Base-by-base conservation (phyloP, 2,329 filamentous ascomycete genomes). In the Diaporthe sp. region DNA sequence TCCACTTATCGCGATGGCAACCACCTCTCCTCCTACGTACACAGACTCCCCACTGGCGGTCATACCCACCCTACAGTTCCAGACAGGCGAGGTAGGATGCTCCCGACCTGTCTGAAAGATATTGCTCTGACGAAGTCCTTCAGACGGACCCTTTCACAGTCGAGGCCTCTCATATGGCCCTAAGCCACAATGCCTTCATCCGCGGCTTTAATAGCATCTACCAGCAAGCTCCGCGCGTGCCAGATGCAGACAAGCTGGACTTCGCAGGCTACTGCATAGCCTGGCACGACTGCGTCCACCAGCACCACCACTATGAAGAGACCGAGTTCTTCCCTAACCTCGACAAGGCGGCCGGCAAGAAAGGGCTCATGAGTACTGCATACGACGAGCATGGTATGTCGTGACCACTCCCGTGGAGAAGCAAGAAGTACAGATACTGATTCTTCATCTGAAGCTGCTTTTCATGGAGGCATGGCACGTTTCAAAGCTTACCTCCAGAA, bases 81-180 rank as follows among this genome's bases (percentile, higher is more conserved):
- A 85, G 79, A 82, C 82, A 80, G 82, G 85, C 79, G 82, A 85
- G 81, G 81, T 84, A 6, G 6, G 57, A 22, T 59, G 19, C 0
- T n/a, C 1, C 17, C 7, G 19, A 84, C 28, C 28, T 31, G 28
- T 31, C 28, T 31, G 28, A 31, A 31, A 31, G 28, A 31, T 4
- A 82, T 80, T 68, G 76, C 73, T 68, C 59, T 31, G 15, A 59
- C 10, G 6, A 59, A 37, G 1, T 37, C 17, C 28, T 46, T 8
- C 59, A 78, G 76, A 71, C 77, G 42, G 77, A 80, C 61, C 70
- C 77, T 6, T 79, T 79, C 72, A 79, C 78, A 10, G 57, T 78
- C 19, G 78, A 79, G n/a, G 78, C 78, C 3, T 80, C 78, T 1
- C 75, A 78, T 25, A 80, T 79, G 78, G 75, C 74, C 44, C 49